Percentiles rank a stretch among this genome's conserved stretches.
phyloP scores from a whole-genome alignment of 352 stramenopile genomes.

The Globisporangium paddicum region DNA sequence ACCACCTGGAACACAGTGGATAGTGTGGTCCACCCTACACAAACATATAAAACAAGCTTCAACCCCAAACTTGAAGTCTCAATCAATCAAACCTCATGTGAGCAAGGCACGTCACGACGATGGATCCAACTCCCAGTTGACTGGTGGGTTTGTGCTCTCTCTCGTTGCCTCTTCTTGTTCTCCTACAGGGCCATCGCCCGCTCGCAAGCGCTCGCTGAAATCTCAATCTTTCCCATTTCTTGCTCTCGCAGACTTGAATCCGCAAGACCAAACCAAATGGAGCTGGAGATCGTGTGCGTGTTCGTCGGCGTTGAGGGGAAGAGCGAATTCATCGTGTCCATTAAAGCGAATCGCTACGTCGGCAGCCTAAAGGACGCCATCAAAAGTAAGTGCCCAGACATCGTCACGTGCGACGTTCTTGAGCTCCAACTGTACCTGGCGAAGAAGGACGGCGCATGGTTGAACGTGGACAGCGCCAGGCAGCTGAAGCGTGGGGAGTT shows the following conservation, averaged over 20 bases:
- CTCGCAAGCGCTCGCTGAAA: too few relatives aligned
- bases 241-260: too few relatives aligned
- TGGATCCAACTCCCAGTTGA: too few relatives aligned
- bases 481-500: not conserved
- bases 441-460: not conserved
- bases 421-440: not conserved
- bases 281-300: not conserved
- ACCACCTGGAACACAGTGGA: not conserved
- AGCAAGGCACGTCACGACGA: too few relatives aligned
- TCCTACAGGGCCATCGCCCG: too few relatives aligned
- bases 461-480: not conserved
- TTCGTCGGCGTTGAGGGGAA: not conserved
- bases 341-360: not conserved
- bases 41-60: too few relatives aligned
- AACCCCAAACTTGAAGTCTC: too few relatives aligned
- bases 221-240: too few relatives aligned
- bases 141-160: too few relatives aligned
- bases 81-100: too few relatives aligned
- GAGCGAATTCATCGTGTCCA: not conserved
- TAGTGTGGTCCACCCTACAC: not conserved
- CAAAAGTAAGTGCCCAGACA: not conserved
- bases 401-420: not conserved
- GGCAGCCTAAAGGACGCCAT: not conserved
- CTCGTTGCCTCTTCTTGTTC: too few relatives aligned
- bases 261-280: too few relatives aligned